These are phyloP conservation scores for Wickerhamiella shivajii DNA, from an alignment of 805 yeast genomes.

Conservation along the genomic window DNA sequence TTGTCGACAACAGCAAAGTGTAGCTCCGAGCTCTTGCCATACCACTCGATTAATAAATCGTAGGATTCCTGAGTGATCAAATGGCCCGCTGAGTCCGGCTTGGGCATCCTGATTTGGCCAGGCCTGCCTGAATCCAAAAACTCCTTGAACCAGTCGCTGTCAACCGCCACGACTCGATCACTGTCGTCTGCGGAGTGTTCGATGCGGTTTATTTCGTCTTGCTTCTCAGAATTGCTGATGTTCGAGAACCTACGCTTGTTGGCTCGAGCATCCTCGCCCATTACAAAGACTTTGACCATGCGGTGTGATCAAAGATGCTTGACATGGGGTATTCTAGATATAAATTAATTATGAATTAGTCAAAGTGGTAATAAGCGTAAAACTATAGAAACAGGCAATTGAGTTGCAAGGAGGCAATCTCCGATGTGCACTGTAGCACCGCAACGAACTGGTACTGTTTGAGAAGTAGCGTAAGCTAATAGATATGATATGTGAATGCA, in stretches of 20 bases:
- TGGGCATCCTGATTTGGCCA: background rate
- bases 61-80: slow-evolving; percentile 1
- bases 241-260: slow-evolving; percentile 6
- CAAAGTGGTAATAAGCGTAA: no score
- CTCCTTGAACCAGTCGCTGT: slow-evolving; percentile 1
- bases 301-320: no score
- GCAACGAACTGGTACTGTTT: no score
- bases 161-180: background rate
- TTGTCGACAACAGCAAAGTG: slow-evolving; percentile 3
- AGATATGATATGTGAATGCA: no score
- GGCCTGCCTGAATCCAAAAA: background rate
- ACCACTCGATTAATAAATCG: slow-evolving; percentile 4
- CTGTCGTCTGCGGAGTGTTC: background rate
- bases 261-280: no score
- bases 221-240: slow-evolving; percentile 3
- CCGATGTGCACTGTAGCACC: no score
- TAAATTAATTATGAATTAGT: no score
- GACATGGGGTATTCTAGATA: no score
- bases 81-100: background rate
- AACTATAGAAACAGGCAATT: no score
- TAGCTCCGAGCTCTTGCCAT: slow-evolving; percentile 2
- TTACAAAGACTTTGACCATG: no score
- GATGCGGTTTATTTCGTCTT: slow-evolving; percentile 1
- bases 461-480: no score
- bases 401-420: no score